A percentile compares a stretch with the other conserved stretches of the same genome.
phyloP scores from a whole-genome alignment of 2,329 filamentous ascomycete species.

The Exophiala sideris region DNA sequence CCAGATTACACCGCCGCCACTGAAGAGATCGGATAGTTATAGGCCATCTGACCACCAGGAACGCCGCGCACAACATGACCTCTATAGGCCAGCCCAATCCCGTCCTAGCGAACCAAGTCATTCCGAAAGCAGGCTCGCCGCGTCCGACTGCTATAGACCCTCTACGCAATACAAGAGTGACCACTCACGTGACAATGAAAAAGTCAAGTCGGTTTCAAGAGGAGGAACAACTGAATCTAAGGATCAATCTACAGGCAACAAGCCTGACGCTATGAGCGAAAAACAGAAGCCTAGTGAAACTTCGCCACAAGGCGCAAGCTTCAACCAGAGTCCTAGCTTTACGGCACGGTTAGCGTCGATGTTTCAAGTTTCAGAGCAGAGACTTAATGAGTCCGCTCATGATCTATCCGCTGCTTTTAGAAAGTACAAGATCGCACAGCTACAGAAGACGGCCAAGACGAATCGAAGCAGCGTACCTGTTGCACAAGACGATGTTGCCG shows the following conservation, averaged over 20 bases:
- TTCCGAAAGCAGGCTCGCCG: not conserved
- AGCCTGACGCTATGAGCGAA: not conserved
- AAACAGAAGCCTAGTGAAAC: not conserved
- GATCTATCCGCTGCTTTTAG: too few relatives aligned
- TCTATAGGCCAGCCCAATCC: not conserved
- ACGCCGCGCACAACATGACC: not conserved
- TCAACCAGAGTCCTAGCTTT: not conserved
- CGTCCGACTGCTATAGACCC: not conserved
- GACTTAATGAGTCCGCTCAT: not conserved
- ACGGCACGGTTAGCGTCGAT: not conserved
- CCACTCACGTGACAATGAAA: not conserved
- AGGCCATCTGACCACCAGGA: not conserved
- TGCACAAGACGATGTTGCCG: not conserved
- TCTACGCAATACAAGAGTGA: not conserved
- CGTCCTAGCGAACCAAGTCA: not conserved
- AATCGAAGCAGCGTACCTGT: not conserved
- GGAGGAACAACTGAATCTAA: not conserved
- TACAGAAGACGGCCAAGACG: not conserved
- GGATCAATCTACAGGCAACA: not conserved
- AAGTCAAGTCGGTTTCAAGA: not conserved
- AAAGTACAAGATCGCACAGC: not conserved
- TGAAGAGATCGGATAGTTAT: constrained; percentile 3
- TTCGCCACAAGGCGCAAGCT: not conserved
- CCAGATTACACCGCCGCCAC: constrained; percentile 10
- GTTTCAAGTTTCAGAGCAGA: not conserved